Percentiles rank a stretch among this genome's conserved stretches.
These are phyloP conservation scores for Chaetomium globosum DNA, from an alignment of 2,329 filamentous ascomycete species.

Conservation along the genomic window DNA sequence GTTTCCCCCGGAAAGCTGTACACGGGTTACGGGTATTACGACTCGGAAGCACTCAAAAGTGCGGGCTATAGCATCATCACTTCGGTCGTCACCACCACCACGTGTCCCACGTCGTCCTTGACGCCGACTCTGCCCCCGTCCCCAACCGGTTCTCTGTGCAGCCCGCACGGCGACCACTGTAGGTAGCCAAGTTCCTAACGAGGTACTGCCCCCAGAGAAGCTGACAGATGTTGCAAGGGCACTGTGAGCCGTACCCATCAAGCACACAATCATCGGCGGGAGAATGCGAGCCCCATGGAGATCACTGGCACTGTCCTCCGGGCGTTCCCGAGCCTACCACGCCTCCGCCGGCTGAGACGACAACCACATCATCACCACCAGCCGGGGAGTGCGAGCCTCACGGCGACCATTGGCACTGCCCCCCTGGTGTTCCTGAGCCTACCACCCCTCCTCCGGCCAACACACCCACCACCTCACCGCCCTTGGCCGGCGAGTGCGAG, in stretches of 20 bases:
- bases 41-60: slow-evolving; percentile 11
- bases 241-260: slow-evolving; percentile 21
- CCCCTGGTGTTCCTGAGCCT: slow-evolving; percentile 22
- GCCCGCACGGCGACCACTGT: slow-evolving; percentile 20
- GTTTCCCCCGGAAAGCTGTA: background rate
- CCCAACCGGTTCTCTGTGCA: slow-evolving; percentile 19
- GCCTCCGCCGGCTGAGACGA: background rate
- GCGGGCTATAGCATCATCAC: slow-evolving; percentile 19
- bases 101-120: slow-evolving; percentile 1
- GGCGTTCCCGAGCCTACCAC: slow-evolving; percentile 3
- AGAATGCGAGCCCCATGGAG: slow-evolving; percentile 20
- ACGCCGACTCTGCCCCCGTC: slow-evolving; percentile 18
- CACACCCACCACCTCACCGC: background rate
- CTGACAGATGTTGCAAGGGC: slow-evolving; percentile 16
- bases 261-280: background rate
- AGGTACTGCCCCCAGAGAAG: background rate
- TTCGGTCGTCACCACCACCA: background rate
- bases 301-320: slow-evolving; percentile 15
- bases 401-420: slow-evolving; percentile 19
- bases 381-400: background rate
- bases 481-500: background rate
- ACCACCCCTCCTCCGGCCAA: background rate
- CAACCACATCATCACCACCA: background rate
- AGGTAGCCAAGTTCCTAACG: background rate
- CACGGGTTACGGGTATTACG: slow-evolving; percentile 14